phyloP scores from a whole-genome alignment of 1,284 basidiomycete species.

The Tremellales sp. region DNA sequence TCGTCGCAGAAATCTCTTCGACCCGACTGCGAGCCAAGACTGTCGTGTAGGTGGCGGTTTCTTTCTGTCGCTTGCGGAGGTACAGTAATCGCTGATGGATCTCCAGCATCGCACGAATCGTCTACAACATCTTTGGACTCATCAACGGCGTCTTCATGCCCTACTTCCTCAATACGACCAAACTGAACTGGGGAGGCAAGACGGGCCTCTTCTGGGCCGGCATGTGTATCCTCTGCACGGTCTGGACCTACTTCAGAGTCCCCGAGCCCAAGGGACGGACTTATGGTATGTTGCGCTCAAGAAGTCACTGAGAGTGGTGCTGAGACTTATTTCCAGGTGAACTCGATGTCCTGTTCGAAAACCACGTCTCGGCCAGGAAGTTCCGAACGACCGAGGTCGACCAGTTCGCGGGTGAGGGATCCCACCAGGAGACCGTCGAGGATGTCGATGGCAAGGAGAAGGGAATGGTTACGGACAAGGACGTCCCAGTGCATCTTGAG shows the following conservation, averaged over 20 bases:
- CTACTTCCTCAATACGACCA: slow-evolving; percentile 19
- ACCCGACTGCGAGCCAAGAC: slow-evolving; percentile 52
- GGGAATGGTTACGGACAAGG: too few relatives aligned
- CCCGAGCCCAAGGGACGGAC: slow-evolving; percentile 46
- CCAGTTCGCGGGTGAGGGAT: slow-evolving; percentile 8
- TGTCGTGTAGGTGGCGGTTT: slow-evolving; percentile 48
- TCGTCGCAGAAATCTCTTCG: slow-evolving; percentile 49
- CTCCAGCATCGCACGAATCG: slow-evolving; percentile 35
- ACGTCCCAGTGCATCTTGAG: too few relatives aligned
- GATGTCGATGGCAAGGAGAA: too few relatives aligned
- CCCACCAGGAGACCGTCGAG: too few relatives aligned
- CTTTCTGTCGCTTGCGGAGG: slow-evolving; percentile 2
- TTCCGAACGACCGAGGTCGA: slow-evolving; percentile 27
- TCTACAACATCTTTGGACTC: slow-evolving; percentile 48
- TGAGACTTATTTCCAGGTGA: too few relatives aligned
- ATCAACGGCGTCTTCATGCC: slow-evolving; percentile 24
- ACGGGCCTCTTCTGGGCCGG: slow-evolving; percentile 30
- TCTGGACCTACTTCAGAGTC: slow-evolving; percentile 33
- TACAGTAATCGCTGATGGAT: slow-evolving; percentile 1
- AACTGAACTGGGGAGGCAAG: slow-evolving; percentile 29
- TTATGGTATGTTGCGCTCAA: too few relatives aligned
- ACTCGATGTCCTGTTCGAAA: slow-evolving; percentile 26
- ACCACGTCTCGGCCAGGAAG: slow-evolving; percentile 22
- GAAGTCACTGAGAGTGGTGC: too few relatives aligned
- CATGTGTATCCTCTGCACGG: slow-evolving; percentile 14